Evolutionary conservation across 2,329 filamentous ascomycete species (phyloP), one percentile per base, ranked within the genome.

Genomic region (Tolypocladium album): DNA sequence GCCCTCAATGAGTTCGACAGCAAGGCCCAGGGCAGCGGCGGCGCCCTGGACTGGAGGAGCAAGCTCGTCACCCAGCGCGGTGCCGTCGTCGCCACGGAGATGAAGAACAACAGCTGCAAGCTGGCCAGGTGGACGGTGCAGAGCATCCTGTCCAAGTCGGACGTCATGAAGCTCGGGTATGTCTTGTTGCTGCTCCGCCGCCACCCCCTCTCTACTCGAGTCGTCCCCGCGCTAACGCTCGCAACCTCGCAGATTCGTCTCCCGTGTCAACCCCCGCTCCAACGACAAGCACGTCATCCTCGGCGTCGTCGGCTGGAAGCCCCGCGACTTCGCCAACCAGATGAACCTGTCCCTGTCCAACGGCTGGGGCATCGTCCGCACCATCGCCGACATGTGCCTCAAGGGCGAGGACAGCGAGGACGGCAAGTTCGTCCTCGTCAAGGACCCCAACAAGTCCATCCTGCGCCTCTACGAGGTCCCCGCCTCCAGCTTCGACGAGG

Each of bases 51-150:
- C 83, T 99, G 94, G 94, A 85, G 94, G 74, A 88, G 87, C 67
- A 99, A 99, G 84, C 85, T 99, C 62, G 89, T 90, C 65, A 91
- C 88, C 68, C 92, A 97, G 80, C 89, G 94, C 70, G 94, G 94
- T 86, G 94, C 94, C 60, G 93, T 99, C 52, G 89, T 99, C 34
- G 94, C 94, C 24, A 99, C 94, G 15, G 94, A 99, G 81, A 99
- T 99, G 94, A 99, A 99, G 90, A 99, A 99, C 86, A 99, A 99
- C 85, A 92, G 87, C 72, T 96, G 91, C 88, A 99, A 99, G 82
- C 87, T 99, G 64, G 94, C 94, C 61, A 84, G 94, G 74, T 99
- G 94, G 94, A 96, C 94, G 39, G 91, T 93, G 52, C 94, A 99
- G 82, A 90, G 89, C 71, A 97, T 99, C 71, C 85, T 99, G 61